phyloP scores from a whole-genome alignment of 257 asterid genomes.

The Gentiana dahurica region DNA sequence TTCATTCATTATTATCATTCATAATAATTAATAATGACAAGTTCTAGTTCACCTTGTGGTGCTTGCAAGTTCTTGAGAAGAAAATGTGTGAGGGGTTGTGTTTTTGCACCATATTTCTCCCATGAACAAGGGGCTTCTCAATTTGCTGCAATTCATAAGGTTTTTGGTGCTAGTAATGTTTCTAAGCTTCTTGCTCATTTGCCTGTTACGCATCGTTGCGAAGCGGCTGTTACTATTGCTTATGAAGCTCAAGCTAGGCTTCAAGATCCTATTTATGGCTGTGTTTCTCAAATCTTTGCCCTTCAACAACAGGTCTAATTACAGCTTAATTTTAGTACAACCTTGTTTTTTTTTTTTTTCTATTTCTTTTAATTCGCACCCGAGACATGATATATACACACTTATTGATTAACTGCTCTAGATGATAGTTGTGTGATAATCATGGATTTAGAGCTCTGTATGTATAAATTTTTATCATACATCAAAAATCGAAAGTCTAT shows the following conservation, averaged over 20 bases:
- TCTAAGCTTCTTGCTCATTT: slow-evolving; percentile 26
- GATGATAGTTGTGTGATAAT: no score
- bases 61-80: slow-evolving; percentile 72
- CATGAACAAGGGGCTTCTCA: slow-evolving; percentile 57
- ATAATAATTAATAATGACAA: slow-evolving; percentile 3
- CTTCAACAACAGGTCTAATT: slow-evolving; percentile 11
- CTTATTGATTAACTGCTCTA: no score
- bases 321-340: no score
- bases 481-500: no score
- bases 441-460: no score
- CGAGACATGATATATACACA: no score
- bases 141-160: slow-evolving; percentile 13
- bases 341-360: no score
- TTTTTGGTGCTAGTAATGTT: slow-evolving; percentile 12
- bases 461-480: no score
- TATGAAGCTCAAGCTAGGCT: slow-evolving; percentile 76
- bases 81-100: slow-evolving; percentile 57
- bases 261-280: slow-evolving; percentile 72
- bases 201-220: slow-evolving; percentile 43
- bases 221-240: slow-evolving; percentile 58
- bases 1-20: no score
- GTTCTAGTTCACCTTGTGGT: slow-evolving; percentile 32
- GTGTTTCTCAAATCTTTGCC: slow-evolving; percentile 58
- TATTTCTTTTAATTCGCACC: no score
- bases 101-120: slow-evolving; percentile 60